phyloP scores from a whole-genome alignment of 805 yeast genomes.

The Wickerhamiella musiphila region DNA sequence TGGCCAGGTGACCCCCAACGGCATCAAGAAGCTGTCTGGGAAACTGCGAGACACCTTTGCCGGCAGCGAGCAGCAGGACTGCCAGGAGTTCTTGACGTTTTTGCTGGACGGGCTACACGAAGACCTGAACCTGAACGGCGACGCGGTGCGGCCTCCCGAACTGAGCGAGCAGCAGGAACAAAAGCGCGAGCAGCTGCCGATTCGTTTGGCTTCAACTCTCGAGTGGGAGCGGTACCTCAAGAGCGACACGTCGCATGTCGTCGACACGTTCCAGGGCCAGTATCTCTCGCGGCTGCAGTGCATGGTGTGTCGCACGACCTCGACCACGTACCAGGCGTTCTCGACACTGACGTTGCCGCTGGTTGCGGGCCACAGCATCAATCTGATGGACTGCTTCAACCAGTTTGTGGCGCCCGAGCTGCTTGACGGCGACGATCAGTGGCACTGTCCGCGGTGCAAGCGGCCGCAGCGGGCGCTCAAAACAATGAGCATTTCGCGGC shows the following conservation, averaged over 20 bases:
- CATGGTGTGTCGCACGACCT: constrained; percentile 50
- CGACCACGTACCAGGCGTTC: constrained; percentile 76
- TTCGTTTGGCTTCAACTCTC: constrained; percentile 66
- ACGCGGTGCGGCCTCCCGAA: constrained; percentile 34
- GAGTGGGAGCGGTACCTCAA: constrained; percentile 85
- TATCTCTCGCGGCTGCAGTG: constrained; percentile 66
- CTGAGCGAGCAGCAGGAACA: constrained; percentile 57
- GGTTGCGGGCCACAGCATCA: constrained; percentile 18
- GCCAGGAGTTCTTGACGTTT: constrained; percentile 65
- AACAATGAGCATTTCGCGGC: constrained; percentile 50
- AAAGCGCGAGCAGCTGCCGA: constrained; percentile 51
- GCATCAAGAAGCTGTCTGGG: constrained; percentile 53
- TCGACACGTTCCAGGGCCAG: constrained; percentile 78
- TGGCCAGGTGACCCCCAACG: constrained; percentile 35
- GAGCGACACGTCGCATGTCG: constrained; percentile 62
- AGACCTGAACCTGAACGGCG: constrained; percentile 56
- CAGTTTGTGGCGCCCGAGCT: constrained; percentile 62
- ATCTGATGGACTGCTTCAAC: constrained; percentile 50
- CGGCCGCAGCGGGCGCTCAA: constrained; percentile 46
- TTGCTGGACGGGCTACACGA: constrained; percentile 65
- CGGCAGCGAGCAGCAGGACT: constrained; percentile 65
- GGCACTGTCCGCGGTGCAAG: constrained; percentile 72
- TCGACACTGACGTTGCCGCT: constrained; percentile 67
- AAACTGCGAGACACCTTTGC: constrained; percentile 46
- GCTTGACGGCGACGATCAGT: constrained; percentile 59